Percentiles rank a stretch among this genome's conserved stretches.
phyloP scores from a whole-genome alignment of 352 stramenopile genomes.

The Pythium brachiatum region DNA sequence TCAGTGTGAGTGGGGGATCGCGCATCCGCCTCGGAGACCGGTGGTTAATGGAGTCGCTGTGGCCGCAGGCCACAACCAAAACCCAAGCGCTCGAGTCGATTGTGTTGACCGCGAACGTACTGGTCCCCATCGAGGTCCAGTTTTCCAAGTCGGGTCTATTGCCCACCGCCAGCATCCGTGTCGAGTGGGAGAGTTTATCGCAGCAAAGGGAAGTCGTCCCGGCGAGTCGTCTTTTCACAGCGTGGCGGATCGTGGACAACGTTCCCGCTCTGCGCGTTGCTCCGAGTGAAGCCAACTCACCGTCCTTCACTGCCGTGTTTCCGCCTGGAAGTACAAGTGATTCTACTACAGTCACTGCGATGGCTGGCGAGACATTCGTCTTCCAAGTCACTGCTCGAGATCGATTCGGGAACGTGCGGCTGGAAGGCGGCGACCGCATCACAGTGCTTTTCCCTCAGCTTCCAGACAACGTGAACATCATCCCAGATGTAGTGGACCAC shows the following conservation, averaged over 20 bases:
- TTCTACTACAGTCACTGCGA: conserved; percentile 5
- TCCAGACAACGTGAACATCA: neutral
- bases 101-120: conserved; percentile 32
- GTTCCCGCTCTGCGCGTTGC: conserved; percentile 29
- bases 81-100: conserved; percentile 7
- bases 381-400: conserved; percentile 24
- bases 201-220: conserved; percentile 43
- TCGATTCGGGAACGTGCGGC: conserved; percentile 20
- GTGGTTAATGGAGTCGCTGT: conserved; percentile 19
- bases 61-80: conserved; percentile 18
- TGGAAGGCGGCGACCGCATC: conserved; percentile 19
- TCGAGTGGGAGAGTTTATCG: conserved; percentile 61
- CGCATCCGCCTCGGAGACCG: conserved; percentile 28
- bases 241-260: conserved; percentile 56
- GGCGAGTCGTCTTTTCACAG: conserved; percentile 42
- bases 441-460: conserved; percentile 21
- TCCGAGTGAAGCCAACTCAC: conserved; percentile 5
- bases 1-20: conserved; percentile 33
- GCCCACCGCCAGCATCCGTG: conserved; percentile 31
- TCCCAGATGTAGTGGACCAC: conserved; percentile 6
- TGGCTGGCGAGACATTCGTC: conserved; percentile 3
- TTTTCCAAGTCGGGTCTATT: conserved; percentile 43
- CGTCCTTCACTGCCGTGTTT: conserved; percentile 24
- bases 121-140: conserved; percentile 46
- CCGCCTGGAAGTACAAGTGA: neutral